Evolutionary conservation across 805 yeast species (phyloP).

Genomic region (Lipomyces yamadae): DNA sequence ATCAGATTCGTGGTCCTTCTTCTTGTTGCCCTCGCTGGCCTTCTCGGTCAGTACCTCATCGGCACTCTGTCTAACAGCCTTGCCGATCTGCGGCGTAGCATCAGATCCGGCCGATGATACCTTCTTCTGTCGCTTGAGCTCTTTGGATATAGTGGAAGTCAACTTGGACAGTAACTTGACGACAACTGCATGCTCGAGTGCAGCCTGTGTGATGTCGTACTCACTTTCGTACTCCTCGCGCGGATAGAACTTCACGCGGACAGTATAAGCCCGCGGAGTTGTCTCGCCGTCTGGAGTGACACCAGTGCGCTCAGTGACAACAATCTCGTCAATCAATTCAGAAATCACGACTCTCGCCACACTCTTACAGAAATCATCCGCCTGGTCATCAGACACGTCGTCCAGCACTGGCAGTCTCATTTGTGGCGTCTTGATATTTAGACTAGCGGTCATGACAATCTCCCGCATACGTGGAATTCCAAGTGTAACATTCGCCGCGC

Average conservation of each 20-base stretch:
- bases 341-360: constrained; percentile 83
- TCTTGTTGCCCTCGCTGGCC: constrained; percentile 46
- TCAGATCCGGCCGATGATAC: constrained; percentile 45
- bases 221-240: constrained; percentile 78
- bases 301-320: constrained; percentile 88
- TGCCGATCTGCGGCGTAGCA: constrained; percentile 49
- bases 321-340: constrained; percentile 83
- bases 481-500: constrained; percentile 98
- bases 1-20: constrained; percentile 40
- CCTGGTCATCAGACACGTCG: constrained; percentile 82
- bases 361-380: constrained; percentile 90
- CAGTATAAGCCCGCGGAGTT: constrained; percentile 69
- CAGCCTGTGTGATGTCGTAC: constrained; percentile 82
- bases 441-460: constrained; percentile 98
- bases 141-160: constrained; percentile 76
- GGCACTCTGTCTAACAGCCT: constrained; percentile 44
- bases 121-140: constrained; percentile 78
- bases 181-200: constrained; percentile 72
- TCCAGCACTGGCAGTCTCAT: constrained; percentile 87
- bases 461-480: constrained; percentile 99
- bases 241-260: constrained; percentile 76
- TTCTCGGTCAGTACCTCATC: constrained; percentile 66
- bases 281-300: constrained; percentile 52
- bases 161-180: constrained; percentile 64
- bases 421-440: constrained; percentile 96